Percentiles rank a stretch among this genome's conserved stretches.
Evolutionary conservation across 2,329 filamentous ascomycete species (phyloP).

Genomic region (Clonostachys byssicola): DNA sequence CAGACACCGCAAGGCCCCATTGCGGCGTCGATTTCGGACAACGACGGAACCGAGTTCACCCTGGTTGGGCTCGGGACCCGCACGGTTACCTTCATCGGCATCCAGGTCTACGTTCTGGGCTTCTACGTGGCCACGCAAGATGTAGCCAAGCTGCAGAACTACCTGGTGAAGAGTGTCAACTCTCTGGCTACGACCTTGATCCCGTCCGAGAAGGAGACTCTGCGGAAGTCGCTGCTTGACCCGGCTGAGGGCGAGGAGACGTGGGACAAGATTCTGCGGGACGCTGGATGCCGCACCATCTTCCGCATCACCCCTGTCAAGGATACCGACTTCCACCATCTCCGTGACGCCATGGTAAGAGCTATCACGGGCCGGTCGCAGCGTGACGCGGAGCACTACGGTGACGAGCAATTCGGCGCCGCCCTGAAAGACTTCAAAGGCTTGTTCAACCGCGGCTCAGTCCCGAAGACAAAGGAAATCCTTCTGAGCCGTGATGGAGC

Average conservation of each 20-base stretch:
- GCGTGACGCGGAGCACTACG: conserved; percentile 46
- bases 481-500: conserved; percentile 63
- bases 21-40: conserved; percentile 27
- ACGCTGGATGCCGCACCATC: conserved; percentile 66
- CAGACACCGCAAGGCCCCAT: conserved; percentile 20
- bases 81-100: conserved; percentile 82
- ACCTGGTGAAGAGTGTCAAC: conserved; percentile 72
- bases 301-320: conserved; percentile 86
- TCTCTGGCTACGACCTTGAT: conserved; percentile 79
- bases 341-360: conserved; percentile 87
- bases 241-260: conserved; percentile 63
- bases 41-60: conserved; percentile 67
- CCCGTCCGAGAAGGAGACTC: conserved; percentile 70
- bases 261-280: conserved; percentile 68
- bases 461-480: conserved; percentile 77
- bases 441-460: conserved; percentile 75
- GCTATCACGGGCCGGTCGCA: conserved; percentile 73
- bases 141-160: conserved; percentile 73
- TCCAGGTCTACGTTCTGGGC: conserved; percentile 93
- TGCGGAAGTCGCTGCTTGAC: conserved; percentile 68
- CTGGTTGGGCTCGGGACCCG: conserved; percentile 84
- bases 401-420: conserved; percentile 72
- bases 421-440: conserved; percentile 75
- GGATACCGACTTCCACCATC: conserved; percentile 89
- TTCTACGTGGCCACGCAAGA: conserved; percentile 85